A percentile compares a stretch with the other conserved stretches of the same genome.
Evolutionary conservation across 2,329 filamentous ascomycete genomes (phyloP).

Genomic region (Arthrobotrys sphaeroides): DNA sequence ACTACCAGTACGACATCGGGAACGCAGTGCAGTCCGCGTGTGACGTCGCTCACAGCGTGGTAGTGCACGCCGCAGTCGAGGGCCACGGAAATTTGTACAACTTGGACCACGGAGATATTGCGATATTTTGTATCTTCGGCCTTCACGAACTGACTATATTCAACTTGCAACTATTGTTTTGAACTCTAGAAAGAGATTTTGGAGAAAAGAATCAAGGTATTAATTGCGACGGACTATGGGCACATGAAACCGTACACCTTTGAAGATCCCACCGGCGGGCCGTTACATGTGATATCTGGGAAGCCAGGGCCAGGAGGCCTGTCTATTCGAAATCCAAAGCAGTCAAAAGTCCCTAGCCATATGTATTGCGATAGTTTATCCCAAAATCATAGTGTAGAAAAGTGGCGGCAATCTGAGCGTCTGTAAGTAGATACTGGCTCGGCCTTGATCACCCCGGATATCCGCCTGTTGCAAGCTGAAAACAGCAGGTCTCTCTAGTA

Average conservation of each 20-base stretch:
- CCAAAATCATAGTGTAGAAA: slow-evolving; percentile 45
- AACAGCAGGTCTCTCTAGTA: slow-evolving; percentile 30
- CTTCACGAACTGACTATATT: not conserved
- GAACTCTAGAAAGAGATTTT: not conserved
- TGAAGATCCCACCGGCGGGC: not conserved
- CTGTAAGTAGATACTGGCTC: slow-evolving; percentile 48
- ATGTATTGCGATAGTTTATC: too few species aligned
- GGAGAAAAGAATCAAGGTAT: not conserved
- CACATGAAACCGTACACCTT: not conserved
- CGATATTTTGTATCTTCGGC: slow-evolving; percentile 50
- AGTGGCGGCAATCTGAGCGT: slow-evolving; percentile 30
- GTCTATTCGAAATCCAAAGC: slow-evolving; percentile 30
- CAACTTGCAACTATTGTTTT: not conserved
- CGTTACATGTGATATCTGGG: not conserved
- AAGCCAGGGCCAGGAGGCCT: too few species aligned
- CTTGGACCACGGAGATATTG: slow-evolving; percentile 42
- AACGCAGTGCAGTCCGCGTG: slow-evolving; percentile 15
- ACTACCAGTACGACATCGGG: slow-evolving; percentile 13
- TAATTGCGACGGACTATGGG: not conserved
- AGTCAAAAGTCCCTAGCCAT: too few species aligned
- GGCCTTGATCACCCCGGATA: slow-evolving; percentile 27
- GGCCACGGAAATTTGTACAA: slow-evolving; percentile 1
- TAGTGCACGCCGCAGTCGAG: slow-evolving; percentile 1
- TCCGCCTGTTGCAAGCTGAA: slow-evolving; percentile 34
- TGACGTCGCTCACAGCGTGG: slow-evolving; percentile 3